Base-by-base conservation (phyloP, 169 alveolate species). In the Eimeria maxima region DNA sequence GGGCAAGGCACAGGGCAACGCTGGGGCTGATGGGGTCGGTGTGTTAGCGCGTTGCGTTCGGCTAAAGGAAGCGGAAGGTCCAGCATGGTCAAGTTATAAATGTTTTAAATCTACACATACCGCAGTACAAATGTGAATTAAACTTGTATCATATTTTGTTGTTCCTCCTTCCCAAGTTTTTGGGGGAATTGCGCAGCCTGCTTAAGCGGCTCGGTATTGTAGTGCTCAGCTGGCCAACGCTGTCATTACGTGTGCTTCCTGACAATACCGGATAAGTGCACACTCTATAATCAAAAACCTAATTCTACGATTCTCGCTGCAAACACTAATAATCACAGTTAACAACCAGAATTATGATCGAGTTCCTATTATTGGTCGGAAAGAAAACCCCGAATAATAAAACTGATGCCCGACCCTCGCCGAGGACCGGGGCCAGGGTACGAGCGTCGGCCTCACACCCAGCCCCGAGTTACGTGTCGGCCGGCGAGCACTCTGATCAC, bases 1-100 rank as follows among this genome's bases (percentile, higher is more conserved):
- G 80, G 80, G 80, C 87, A 76, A 24, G 63, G 60, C 60, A 76
- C 87, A 76, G 65, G 45, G 65, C 87, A 76, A 16, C 45, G 65
- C 87, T 42, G 63, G 87, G 87, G 87, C 87, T 76, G 87, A 38
- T 22, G 87, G 87, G 87, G 87, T 76, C 87, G 87, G 65, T 44
- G 87, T 44, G 55, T 69, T 69, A 33, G 20, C 60, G 63, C 87
- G 55, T 13, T 16, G 84, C 55, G 87, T 44, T 76, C 87, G 4
- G 87, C 60, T 44, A 33, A 27, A 24, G 50, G 33, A 29, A 8
- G 18, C 22, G 50, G 47, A 69, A 69, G 47, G 45, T 29, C 80
- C 80, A 29, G 50, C n/a, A 69, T 69, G 80, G 24, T 29, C 50
- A 29, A 7, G 80, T 27, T 45, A 6, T 22, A 33, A 69, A 16